phyloP scores from a whole-genome alignment of 2,329 filamentous ascomycete genomes.

The Penicillium palitans region DNA sequence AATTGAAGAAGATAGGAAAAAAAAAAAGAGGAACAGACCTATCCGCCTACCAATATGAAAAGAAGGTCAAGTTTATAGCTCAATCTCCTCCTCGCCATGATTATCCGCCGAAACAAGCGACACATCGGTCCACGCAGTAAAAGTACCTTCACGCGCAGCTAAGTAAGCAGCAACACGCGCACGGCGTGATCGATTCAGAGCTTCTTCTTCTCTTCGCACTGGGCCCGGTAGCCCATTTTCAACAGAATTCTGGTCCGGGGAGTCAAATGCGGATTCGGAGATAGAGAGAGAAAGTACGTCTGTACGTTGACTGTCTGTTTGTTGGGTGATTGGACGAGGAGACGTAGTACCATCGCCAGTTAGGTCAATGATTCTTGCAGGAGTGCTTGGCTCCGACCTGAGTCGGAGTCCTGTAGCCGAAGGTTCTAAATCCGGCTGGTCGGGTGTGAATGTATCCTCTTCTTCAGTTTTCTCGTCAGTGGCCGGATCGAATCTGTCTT shows the following conservation, averaged over 20 bases:
- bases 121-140: conserved; percentile 45
- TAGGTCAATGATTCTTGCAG: conserved; percentile 3
- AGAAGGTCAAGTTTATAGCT: conserved; percentile 34
- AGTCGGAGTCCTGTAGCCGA: neutral
- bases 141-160: conserved; percentile 44
- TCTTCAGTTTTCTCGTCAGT: neutral
- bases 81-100: conserved; percentile 45
- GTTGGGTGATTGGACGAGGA: conserved; percentile 8
- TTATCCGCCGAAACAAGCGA: conserved; percentile 48
- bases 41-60: neutral
- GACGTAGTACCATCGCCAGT: conserved; percentile 1
- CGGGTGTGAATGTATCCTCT: neutral
- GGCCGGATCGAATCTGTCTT: conserved; percentile 1
- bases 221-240: neutral
- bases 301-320: conserved; percentile 22
- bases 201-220: neutral
- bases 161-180: conserved; percentile 40
- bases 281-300: conserved; percentile 23
- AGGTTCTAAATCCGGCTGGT: neutral
- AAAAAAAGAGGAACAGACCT: neutral
- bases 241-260: neutral
- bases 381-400: neutral
- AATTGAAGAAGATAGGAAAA: neutral
- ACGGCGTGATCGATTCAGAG: conserved; percentile 17
- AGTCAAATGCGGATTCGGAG: conserved; percentile 20